phyloP scores from a whole-genome alignment of 176 grass and related monocot genomes.

The Bolboschoenus planiculmis region DNA sequence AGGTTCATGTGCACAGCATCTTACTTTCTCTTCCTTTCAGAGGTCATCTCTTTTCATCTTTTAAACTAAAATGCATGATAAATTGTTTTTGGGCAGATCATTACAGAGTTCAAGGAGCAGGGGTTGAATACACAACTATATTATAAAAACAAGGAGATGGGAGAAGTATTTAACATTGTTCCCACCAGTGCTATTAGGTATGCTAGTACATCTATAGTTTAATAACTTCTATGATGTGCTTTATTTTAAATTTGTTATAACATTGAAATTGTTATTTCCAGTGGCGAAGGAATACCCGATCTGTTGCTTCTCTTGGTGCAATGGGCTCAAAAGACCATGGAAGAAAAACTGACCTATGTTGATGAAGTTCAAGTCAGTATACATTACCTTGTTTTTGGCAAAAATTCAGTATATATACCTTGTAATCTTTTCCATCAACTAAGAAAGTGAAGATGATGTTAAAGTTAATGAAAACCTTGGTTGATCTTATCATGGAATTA shows the following conservation, averaged over 20 bases:
- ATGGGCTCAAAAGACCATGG: slow-evolving; percentile 60
- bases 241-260: background rate
- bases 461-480: background rate
- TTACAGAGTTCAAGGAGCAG: slow-evolving; percentile 40
- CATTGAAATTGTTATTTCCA: slow-evolving; percentile 16
- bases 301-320: slow-evolving; percentile 54
- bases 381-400: background rate
- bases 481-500: background rate
- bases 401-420: background rate
- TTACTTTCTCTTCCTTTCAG: background rate
- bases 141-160: slow-evolving; percentile 57
- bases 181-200: slow-evolving; percentile 63
- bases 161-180: slow-evolving; percentile 57
- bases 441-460: background rate
- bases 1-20: slow-evolving; percentile 40
- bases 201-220: background rate
- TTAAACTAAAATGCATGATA: background rate
- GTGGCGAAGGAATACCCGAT: slow-evolving; percentile 65
- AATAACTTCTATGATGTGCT: background rate
- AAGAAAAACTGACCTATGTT: slow-evolving; percentile 49
- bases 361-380: slow-evolving; percentile 45
- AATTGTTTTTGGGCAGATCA: slow-evolving; percentile 29
- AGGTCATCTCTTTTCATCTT: background rate
- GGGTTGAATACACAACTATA: slow-evolving; percentile 57
- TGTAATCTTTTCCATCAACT: background rate